phyloP scores from a whole-genome alignment of 2,329 filamentous ascomycete genomes.

The Ceratocystis diversiconidia region DNA sequence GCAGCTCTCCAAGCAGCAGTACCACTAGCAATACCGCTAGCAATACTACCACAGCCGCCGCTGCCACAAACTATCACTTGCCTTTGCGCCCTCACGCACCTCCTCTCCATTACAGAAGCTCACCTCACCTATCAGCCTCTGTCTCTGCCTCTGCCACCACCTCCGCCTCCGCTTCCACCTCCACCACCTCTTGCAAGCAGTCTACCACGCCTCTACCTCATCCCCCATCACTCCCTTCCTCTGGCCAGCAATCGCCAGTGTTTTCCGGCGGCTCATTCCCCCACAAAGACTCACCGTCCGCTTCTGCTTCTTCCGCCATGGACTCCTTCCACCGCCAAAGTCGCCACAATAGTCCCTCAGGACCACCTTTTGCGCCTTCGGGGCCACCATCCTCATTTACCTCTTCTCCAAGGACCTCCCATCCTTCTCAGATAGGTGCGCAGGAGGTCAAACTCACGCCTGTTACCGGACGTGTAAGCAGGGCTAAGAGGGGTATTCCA shows the following conservation, averaged over 20 bases:
- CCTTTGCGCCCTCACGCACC: too few species aligned
- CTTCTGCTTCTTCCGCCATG: not conserved
- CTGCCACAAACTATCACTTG: not conserved
- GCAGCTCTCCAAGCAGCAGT: too few species aligned
- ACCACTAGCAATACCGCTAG: not conserved
- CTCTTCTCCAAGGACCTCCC: not conserved
- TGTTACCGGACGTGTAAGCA: constrained; percentile 42
- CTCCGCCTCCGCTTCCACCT: not conserved
- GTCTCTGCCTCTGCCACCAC: not conserved
- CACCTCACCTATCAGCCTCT: too few species aligned
- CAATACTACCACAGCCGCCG: not conserved
- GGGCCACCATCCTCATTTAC: not conserved
- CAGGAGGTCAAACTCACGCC: constrained; percentile 37
- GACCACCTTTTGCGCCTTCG: not conserved
- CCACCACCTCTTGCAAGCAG: not conserved
- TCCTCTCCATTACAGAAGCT: too few species aligned
- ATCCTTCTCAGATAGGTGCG: not conserved
- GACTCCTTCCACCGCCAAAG: not conserved
- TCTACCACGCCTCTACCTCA: not conserved
- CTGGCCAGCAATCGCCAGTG: not conserved
- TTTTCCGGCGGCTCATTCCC: not conserved
- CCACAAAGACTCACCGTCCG: not conserved
- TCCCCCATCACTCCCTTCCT: not conserved
- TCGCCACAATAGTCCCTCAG: not conserved
- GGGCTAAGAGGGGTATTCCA: constrained; percentile 45